These are phyloP conservation scores for Tolypocladium nubicola DNA, from an alignment of 2,329 filamentous ascomycete species.

Conservation along the genomic window DNA sequence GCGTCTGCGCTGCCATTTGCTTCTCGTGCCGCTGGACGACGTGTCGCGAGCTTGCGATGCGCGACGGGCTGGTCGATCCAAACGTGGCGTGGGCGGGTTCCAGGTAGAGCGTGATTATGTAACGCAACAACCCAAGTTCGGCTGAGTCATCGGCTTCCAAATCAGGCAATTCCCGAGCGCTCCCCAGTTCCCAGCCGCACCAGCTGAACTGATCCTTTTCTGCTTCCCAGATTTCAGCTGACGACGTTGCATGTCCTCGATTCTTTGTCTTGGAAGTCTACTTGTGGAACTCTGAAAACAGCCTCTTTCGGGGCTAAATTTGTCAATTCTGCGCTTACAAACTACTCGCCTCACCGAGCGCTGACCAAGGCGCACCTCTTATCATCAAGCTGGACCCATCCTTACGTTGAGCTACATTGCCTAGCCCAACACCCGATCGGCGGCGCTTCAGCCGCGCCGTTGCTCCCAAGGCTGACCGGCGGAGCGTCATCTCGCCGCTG, in stretches of 20 bases:
- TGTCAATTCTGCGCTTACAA: neutral
- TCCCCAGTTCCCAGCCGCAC: neutral
- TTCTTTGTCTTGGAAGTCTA: neutral
- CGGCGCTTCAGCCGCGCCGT: neutral
- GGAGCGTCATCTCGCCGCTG: neutral
- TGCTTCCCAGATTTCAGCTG: neutral
- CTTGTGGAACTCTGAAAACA: neutral
- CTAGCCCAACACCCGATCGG: neutral
- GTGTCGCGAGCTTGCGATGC: constrained; percentile 3
- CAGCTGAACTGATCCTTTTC: neutral
- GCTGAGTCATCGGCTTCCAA: neutral
- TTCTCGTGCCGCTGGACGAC: neutral
- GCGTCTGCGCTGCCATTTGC: constrained; percentile 8
- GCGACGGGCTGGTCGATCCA: neutral
- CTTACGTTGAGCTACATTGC: neutral
- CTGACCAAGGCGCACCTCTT: neutral
- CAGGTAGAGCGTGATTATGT: neutral
- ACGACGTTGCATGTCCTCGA: neutral
- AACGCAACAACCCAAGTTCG: neutral
- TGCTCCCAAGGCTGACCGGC: neutral
- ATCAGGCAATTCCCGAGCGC: neutral
- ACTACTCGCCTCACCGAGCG: neutral
- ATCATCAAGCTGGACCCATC: neutral
- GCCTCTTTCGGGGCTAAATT: neutral
- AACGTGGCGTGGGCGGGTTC: neutral